These are phyloP conservation scores for Goffeauzyma gilvescens DNA, from an alignment of 768 basidiomycete genomes.

Conservation along the genomic window DNA sequence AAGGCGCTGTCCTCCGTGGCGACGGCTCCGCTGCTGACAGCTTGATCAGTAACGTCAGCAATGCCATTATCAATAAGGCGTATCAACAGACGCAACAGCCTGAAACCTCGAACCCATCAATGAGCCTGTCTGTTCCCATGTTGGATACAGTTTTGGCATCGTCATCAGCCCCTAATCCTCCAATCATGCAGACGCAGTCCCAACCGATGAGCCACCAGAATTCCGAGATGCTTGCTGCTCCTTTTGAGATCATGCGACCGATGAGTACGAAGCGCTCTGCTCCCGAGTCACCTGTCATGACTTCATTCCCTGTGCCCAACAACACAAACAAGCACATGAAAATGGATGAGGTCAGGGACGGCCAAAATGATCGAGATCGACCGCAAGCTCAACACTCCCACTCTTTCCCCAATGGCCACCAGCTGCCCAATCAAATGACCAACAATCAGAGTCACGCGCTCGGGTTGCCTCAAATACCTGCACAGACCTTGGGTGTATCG, in stretches of 20 bases:
- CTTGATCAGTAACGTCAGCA: constrained; percentile 24
- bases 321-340: constrained; percentile 6
- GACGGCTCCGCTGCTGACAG: constrained; percentile 22
- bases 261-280: constrained; percentile 9
- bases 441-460: too few relatives aligned
- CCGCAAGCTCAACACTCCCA: too few relatives aligned
- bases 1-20: constrained; percentile 22
- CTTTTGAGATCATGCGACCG: constrained; percentile 7
- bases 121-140: background rate
- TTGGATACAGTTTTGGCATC: too few relatives aligned
- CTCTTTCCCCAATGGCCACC: constrained; percentile 30
- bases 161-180: background rate
- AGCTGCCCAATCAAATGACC: constrained; percentile 22
- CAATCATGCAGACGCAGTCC: background rate
- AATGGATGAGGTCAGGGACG: constrained; percentile 4
- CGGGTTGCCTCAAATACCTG: constrained; percentile 16
- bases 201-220: too few relatives aligned
- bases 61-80: constrained; percentile 19
- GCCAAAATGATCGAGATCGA: too few relatives aligned
- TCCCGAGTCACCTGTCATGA: constrained; percentile 10
- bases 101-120: background rate
- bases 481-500: background rate
- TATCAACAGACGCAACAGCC: constrained; percentile 5
- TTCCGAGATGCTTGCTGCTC: constrained; percentile 5
- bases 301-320: background rate